Evolutionary conservation across 2,329 filamentous ascomycete species (phyloP), one percentile per base, ranked within the genome.

Genomic region (Chrysosporium queenslandicum): DNA sequence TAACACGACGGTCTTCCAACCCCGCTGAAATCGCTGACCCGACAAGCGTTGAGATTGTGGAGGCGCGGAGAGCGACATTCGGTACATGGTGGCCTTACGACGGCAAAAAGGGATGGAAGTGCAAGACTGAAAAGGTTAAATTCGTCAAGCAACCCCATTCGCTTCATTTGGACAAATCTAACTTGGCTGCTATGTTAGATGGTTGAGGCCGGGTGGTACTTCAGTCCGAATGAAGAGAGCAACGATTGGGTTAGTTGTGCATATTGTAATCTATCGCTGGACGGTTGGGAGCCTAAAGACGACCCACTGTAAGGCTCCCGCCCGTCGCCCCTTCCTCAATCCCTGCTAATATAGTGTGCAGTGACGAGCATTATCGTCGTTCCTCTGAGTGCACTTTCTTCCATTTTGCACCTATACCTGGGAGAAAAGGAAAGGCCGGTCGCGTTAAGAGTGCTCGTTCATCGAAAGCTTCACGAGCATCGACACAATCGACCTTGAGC

Each of bases 261-360:
- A 25, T 96, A 97, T 70, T 98, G 92, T 71, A 81, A 86, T 53
- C 72, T 97, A 14, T 88, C 85, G 9, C 77, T 98, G 9, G 91
- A 97, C 67, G 89, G 89, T 5, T 98, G 94, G 92, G 92, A 97
- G 64, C 84, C 85, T 1, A 83, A 84, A 54, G 92, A 98, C 66
- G 87, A 94, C 64, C 92, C 92, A 56, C 79, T 85, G 82, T 89
- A 67, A 70, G 85, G 16, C 27, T 7, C 12, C 64, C 16, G 16
- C 43, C 70, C 45, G 58, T 47, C 56, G 59, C 54, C 62, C 56
- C 47, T 55, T 34, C 18, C 23, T 32, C 39, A 9, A n/a, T 23
- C 32, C 61, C 50, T 63, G 46, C 53, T 62, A 42, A 61, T 47
- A 27, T 18, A 8, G 27, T 39, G 40, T 41, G 36, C 49, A 91